These are phyloP conservation scores for Fereydounia khargensis DNA, from an alignment of 1,284 basidiomycete species.

Conservation along the genomic window DNA sequence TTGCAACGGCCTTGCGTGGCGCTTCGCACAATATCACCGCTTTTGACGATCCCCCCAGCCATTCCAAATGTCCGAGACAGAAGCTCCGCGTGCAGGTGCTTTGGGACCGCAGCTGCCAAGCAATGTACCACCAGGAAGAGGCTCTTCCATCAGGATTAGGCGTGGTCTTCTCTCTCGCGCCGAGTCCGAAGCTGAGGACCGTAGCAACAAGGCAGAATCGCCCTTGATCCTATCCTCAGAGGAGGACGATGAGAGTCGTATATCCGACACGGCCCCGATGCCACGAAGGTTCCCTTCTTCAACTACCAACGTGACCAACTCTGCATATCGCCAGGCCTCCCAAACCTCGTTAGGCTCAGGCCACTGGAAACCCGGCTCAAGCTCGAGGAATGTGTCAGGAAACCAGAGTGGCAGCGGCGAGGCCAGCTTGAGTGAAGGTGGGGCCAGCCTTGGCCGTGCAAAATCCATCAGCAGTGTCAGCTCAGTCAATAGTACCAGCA, in stretches of 20 bases:
- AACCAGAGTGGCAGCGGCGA: conserved; percentile 30
- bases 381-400: conserved; percentile 17
- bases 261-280: conserved; percentile 38
- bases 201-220: background rate
- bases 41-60: no score
- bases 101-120: background rate
- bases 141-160: no score
- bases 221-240: conserved; percentile 23
- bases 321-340: no score
- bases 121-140: conserved; percentile 6
- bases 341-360: no score
- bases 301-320: no score
- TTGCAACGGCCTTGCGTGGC: no score
- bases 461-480: conserved; percentile 52
- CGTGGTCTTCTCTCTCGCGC: conserved; percentile 28
- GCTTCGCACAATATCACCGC: no score
- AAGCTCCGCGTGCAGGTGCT: no score
- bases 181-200: conserved; percentile 30
- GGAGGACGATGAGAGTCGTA: conserved; percentile 30
- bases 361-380: no score
- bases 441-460: conserved; percentile 39
- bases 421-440: conserved; percentile 15
- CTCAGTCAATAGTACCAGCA: conserved; percentile 51
- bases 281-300: conserved; percentile 27
- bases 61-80: no score